Base-by-base conservation (phyloP, 495 filamentous ascomycete species). In the Letharia lupina region DNA sequence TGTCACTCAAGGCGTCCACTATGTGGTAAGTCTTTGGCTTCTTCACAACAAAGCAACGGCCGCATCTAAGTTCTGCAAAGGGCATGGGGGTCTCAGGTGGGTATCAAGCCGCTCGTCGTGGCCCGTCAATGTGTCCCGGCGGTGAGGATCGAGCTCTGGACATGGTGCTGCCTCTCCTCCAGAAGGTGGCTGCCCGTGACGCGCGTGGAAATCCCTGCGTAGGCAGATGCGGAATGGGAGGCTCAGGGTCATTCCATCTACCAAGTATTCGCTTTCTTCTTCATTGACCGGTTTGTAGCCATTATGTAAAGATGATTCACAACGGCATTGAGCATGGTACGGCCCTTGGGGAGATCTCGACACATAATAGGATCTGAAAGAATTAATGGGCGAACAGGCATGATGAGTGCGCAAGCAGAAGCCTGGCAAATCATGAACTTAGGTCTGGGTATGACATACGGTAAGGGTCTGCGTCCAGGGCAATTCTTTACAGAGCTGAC, bases 251-350 rank as follows among this genome's bases (percentile, higher is more conserved):
- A 66, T 62, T 1, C 15, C 2, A 11, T 45, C 33, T 33, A n/a
- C 0, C n/a, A 65, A 18, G 5, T 2, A 35, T 2, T 7, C 44
- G 6, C 10, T 44, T 13, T 7, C n/a, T 61, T 4, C 16, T 42
- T 12, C 10, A 44, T 15, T 16, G 31, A 16, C 3, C 8, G 20
- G 1, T 44, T 9, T 16, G 0, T 9, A 50, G 60, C 10, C 85
- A 91, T 73, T 90, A 86, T 69, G 86, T 90, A 44, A 91, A 91
- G 74, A 91, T 90, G 86, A 81, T 89, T 0, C 88, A 91, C 70
- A 90, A 91, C 70, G 87, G 87, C 7, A 89, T 91, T 59, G 87
- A 91, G 73, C 86, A 89, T 60, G 44, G 44, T 47, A 47, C 1
- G 44, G 44, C 16, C 8, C 16, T 20, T 47, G 16, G 3, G 16